Evolutionary conservation across 2,329 filamentous ascomycete genomes (phyloP), one percentile per base, ranked within the genome.

Genomic region (Phaeosphaeriaceae sp.): DNA sequence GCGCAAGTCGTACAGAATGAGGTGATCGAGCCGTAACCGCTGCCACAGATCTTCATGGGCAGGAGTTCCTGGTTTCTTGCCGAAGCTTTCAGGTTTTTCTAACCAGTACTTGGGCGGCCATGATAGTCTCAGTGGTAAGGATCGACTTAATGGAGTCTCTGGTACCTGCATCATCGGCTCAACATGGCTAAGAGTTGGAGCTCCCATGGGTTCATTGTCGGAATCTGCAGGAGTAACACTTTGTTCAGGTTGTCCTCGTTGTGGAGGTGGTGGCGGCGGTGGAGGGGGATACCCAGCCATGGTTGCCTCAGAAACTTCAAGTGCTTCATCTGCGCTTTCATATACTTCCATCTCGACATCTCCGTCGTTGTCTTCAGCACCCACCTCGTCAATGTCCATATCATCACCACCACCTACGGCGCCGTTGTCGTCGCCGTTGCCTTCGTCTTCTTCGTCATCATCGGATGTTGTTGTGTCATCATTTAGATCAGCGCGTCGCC

Each of bases 1-100:
- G 34, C 94, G 83, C 42, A 99, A 77, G 71, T 99, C 94, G 70
- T 96, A 99, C 7, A 99, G 79, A 23, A 99, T 90, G 67, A 99
- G 83, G 84, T 91, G 96, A 73, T 99, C 94, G 5, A 99, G 80
- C 26, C 94, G 87, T 11, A 97, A 89, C 26, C 92, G 87, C 67
- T 93, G 86, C 77, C 91, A 92, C 4, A 99, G 81, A 66, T 99
- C 89, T 71, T 99, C 94, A 45, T 92, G 88, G 13, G 84, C 81
- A 39, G 87, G 87, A 6, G 87, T 77, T 45, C 81, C 82, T 26
- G 84, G 81, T 34, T 81, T 80, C 48, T 84, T 81, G 36, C 80
- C 82, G 69, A 89, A 93, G 26, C 83, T 82, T 15, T 83, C 78
- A 6, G 93, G 91, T 29, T 88, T 91, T 62, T 91, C 87, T 29